A percentile compares a stretch with the other conserved stretches of the same genome.
These are phyloP conservation scores for Apiospora sp. DNA, from an alignment of 2,329 filamentous ascomycete genomes.

Conservation along the genomic window DNA sequence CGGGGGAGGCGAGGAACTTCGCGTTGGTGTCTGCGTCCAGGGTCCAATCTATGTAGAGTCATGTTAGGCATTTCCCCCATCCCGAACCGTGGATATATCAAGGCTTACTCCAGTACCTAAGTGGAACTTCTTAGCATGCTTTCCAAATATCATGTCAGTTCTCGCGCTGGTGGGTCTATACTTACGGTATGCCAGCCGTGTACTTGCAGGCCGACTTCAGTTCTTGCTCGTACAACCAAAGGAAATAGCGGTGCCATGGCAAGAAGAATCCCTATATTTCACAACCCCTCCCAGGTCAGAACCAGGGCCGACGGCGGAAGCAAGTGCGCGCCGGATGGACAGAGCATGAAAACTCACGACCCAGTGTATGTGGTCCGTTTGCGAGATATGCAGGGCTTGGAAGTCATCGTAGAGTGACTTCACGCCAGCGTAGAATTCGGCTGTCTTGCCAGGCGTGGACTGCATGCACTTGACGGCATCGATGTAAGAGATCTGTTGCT, in stretches of 20 bases:
- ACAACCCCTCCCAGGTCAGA: background rate
- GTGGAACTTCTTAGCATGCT: background rate
- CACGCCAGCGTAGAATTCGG: conserved; percentile 43
- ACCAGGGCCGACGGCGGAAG: background rate
- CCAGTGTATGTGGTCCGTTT: conserved; percentile 48
- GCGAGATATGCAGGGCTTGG: conserved; percentile 51
- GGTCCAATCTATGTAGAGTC: conserved; percentile 34
- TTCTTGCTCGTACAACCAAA: conserved; percentile 32
- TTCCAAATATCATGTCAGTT: background rate
- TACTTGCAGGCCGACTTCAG: conserved; percentile 29
- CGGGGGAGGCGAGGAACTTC: conserved; percentile 34
- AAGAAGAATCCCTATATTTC: conserved; percentile 26
- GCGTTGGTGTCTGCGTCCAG: conserved; percentile 36
- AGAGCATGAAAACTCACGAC: conserved; percentile 7
- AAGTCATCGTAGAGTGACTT: conserved; percentile 55
- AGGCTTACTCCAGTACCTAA: conserved; percentile 5
- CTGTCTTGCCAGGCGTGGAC: conserved; percentile 40
- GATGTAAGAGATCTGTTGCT: conserved; percentile 46
- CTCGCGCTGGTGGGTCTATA: background rate
- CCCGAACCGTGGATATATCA: conserved; percentile 7
- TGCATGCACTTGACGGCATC: conserved; percentile 50
- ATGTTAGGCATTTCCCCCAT: conserved; percentile 31
- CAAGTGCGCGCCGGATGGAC: background rate
- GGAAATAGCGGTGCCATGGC: conserved; percentile 32
- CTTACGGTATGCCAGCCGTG: conserved; percentile 28